A percentile compares a stretch with the other conserved stretches of the same genome.
Conservation (phyloP, 2,329 filamentous ascomycete genomes). For the Claviceps arundinis region DNA sequence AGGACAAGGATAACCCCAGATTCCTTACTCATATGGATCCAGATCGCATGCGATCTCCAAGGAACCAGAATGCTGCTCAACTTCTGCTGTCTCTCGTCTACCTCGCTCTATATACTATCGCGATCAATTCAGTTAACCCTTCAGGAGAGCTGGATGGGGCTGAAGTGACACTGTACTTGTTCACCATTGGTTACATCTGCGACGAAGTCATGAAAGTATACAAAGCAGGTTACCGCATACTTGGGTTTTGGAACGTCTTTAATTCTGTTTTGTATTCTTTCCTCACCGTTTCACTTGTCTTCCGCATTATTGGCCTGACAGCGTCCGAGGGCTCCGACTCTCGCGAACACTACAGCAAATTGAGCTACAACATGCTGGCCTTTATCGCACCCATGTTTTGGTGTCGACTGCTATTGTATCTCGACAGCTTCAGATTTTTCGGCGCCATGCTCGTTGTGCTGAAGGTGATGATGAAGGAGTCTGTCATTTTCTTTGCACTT, state of each 20-base stretch:
- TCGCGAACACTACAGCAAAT: conserved; percentile 54
- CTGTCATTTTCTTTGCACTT: conserved; percentile 89
- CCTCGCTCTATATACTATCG: conserved; percentile 71
- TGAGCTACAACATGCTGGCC: conserved; percentile 89
- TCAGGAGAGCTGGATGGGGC: conserved; percentile 71
- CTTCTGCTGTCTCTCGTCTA: conserved; percentile 75
- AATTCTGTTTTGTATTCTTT: conserved; percentile 73
- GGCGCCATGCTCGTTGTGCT: conserved; percentile 96
- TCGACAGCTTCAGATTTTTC: conserved; percentile 91
- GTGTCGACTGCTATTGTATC: conserved; percentile 80
- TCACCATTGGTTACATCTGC: conserved; percentile 81
- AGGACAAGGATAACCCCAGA: conserved; percentile 61
- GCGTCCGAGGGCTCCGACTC: conserved; percentile 32
- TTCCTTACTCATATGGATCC: conserved; percentile 82
- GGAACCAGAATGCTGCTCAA: conserved; percentile 86
- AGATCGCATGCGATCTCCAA: conserved; percentile 81
- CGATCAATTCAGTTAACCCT: conserved; percentile 88
- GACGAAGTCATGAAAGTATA: conserved; percentile 83
- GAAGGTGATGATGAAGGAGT: conserved; percentile 90
- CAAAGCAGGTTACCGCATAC: conserved; percentile 83
- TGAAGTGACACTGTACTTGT: conserved; percentile 75
- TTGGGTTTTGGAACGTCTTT: conserved; percentile 96
- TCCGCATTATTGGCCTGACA: conserved; percentile 65
- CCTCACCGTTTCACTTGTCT: conserved; percentile 62
- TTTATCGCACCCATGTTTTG: conserved; percentile 96